A percentile compares a stretch with the other conserved stretches of the same genome.
Evolutionary conservation across 208 protist genomes (phyloP).

Genomic region (Wallacemonas rigidus): DNA sequence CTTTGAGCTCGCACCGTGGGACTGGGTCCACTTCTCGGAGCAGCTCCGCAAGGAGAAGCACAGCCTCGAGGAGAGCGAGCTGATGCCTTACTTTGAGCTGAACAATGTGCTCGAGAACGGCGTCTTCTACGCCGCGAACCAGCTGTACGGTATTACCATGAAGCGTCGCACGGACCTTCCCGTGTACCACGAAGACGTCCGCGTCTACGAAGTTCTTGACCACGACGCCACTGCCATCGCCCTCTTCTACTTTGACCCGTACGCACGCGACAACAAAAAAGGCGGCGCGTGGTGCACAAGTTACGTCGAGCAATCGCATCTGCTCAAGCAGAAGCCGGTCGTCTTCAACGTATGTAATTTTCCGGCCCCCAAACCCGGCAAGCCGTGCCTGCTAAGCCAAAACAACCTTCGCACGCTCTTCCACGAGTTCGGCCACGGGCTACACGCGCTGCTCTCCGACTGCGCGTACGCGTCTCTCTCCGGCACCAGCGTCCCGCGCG

Average conservation of each 20-base stretch:
- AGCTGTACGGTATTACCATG: conserved; percentile 57
- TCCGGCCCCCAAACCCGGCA: conserved; percentile 37
- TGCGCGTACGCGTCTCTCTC: conserved; percentile 39
- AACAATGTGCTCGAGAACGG: conserved; percentile 48
- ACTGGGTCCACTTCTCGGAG: conserved; percentile 55
- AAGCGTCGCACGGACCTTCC: conserved; percentile 42
- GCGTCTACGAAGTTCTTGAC: conserved; percentile 46
- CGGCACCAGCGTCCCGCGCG: conserved; percentile 67
- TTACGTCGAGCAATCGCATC: conserved; percentile 37
- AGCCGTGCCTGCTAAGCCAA: conserved; percentile 61
- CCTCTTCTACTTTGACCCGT: conserved; percentile 56
- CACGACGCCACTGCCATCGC: conserved; percentile 31
- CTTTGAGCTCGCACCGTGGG: conserved; percentile 41
- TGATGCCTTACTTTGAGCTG: conserved; percentile 63
- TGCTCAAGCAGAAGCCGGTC: conserved; percentile 42
- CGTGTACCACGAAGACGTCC: conserved; percentile 46
- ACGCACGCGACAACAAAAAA: conserved; percentile 51
- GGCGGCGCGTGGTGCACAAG: conserved; percentile 60
- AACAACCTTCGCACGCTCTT: conserved; percentile 61
- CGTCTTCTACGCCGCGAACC: conserved; percentile 53
- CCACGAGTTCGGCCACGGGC: conserved; percentile 67
- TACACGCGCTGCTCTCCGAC: conserved; percentile 76
- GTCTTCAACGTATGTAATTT: conserved; percentile 61
- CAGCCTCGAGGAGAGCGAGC: conserved; percentile 49
- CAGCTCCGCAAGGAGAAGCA: conserved; percentile 45